phyloP scores from a whole-genome alignment of 192 early-diverging fungal genomes.

The Funneliformis geosporum region DNA sequence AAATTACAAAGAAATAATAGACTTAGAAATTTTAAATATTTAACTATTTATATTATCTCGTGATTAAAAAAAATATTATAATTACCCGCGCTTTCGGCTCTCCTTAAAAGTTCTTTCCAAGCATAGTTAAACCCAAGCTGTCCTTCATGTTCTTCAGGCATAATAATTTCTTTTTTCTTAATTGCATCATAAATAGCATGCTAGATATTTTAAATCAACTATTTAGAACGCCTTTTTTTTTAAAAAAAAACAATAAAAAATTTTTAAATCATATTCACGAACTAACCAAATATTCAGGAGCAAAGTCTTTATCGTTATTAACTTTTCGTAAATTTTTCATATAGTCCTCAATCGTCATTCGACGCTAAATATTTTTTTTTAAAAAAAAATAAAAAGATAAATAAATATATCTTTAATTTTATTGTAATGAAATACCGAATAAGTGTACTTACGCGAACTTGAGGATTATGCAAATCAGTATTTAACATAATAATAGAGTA shows the following conservation, averaged over 20 bases:
- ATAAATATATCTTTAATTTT: neutral
- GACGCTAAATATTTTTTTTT: slow-evolving; percentile 45
- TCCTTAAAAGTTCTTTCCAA: slow-evolving; percentile 80
- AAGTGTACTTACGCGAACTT: slow-evolving; percentile 66
- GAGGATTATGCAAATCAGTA: slow-evolving; percentile 96
- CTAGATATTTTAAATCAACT: neutral
- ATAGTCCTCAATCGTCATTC: slow-evolving; percentile 93
- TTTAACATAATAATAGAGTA: slow-evolving; percentile 98
- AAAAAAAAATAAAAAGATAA: too few species aligned
- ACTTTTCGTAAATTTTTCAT: slow-evolving; percentile 84
- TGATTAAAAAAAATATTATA: neutral
- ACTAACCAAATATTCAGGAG: slow-evolving; percentile 72
- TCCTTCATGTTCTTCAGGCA: slow-evolving; percentile 97
- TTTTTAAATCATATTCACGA: neutral
- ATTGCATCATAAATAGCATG: slow-evolving; percentile 86
- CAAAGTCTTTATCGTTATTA: slow-evolving; percentile 85
- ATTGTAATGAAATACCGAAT: neutral
- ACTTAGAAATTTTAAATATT: neutral
- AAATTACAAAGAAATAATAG: neutral
- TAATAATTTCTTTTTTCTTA: slow-evolving; percentile 86
- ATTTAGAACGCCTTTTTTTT: neutral
- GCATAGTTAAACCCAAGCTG: slow-evolving; percentile 92
- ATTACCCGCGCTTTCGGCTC: slow-evolving; percentile 43
- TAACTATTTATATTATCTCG: neutral
- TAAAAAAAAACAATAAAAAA: neutral